phyloP scores from a whole-genome alignment of 257 asterid species.

The Henckelia pumila region DNA sequence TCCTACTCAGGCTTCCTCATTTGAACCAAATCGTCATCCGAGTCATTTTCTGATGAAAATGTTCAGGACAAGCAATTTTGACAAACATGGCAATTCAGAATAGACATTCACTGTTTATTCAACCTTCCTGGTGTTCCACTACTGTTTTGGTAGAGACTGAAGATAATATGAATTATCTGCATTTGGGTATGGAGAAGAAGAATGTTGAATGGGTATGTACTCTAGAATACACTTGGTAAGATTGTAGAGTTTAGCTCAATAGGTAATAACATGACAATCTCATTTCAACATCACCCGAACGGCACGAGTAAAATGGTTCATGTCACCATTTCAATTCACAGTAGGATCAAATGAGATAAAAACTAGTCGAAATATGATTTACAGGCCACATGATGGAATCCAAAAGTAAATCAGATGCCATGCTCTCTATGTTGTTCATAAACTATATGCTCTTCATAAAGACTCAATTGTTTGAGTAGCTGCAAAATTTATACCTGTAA shows the following conservation, averaged over 20 bases:
- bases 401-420: conserved; percentile 2
- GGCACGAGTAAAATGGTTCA: background rate
- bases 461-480: background rate
- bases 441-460: background rate
- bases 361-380: background rate
- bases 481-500: background rate
- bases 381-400: background rate
- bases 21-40: too few relatives aligned
- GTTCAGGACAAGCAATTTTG: background rate
- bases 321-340: background rate
- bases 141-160: conserved; percentile 1
- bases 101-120: background rate
- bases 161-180: conserved; percentile 8
- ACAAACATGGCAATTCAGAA: background rate
- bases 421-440: background rate
- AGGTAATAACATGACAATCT: background rate
- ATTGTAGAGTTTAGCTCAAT: background rate
- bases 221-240: background rate
- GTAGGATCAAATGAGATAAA: background rate
- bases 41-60: background rate
- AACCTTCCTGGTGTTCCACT: background rate
- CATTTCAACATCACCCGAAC: conserved; percentile 1
- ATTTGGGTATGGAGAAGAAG: background rate
- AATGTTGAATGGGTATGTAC: conserved; percentile 10
- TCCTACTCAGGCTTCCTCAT: too few relatives aligned